Conservation (phyloP, 169 alveolate genomes). For the Perkinsus chesapeaki region DNA sequence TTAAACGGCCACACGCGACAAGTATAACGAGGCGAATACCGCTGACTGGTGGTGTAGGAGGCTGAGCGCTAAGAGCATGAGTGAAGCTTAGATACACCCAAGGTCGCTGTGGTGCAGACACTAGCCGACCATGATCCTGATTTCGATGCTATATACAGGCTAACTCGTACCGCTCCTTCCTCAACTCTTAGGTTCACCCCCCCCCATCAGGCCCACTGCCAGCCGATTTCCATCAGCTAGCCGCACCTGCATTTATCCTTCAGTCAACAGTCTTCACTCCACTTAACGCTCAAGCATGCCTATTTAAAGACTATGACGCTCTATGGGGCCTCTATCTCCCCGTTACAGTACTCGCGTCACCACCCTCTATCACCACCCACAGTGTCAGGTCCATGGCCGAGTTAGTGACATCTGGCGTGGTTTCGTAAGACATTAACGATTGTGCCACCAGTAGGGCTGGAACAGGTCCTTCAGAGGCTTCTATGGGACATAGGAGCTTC, state of each 20-base stretch:
- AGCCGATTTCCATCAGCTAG: neutral
- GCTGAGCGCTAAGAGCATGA: neutral
- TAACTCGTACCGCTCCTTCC: neutral
- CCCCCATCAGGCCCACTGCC: neutral
- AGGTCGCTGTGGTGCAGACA: neutral
- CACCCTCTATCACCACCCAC: neutral
- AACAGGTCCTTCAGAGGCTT: neutral
- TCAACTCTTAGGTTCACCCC: neutral
- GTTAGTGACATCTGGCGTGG: neutral
- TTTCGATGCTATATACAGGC: neutral
- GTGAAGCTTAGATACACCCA: neutral
- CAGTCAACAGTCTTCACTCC: neutral
- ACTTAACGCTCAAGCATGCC: neutral
- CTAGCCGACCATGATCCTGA: neutral
- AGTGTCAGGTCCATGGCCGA: neutral
- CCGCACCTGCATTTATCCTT: neutral
- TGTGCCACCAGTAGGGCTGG: neutral
- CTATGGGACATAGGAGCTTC: neutral
- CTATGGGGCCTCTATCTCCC: constrained; percentile 1
- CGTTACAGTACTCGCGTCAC: neutral
- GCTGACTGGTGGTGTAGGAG: neutral
- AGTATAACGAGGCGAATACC: neutral
- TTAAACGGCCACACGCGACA: neutral
- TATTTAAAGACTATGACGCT: neutral
- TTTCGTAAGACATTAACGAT: neutral